Conservation (phyloP, 768 basidiomycete genomes). For the Dendrothele bispora region DNA sequence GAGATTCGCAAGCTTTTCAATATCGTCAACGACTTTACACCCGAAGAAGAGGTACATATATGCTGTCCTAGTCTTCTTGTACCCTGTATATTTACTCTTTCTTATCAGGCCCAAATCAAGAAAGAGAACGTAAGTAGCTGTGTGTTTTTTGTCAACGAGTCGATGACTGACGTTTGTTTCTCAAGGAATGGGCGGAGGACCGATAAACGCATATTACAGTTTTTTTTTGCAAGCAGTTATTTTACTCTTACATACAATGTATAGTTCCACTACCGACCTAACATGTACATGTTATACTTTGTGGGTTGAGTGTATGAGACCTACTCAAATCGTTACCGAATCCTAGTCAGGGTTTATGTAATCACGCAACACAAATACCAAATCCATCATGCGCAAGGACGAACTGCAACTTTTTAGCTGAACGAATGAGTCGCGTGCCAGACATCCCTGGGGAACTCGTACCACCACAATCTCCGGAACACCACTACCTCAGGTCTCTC, state of each 20-base stretch:
- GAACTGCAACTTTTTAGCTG: too few relatives aligned
- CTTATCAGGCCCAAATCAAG: conserved; percentile 88
- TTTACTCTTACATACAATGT: too few relatives aligned
- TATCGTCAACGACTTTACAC: conserved; percentile 97
- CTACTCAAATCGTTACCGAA: too few relatives aligned
- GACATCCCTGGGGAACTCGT: conserved; percentile 69
- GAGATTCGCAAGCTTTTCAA: conserved; percentile 99
- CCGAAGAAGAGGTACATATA: conserved; percentile 88
- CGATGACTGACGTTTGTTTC: conserved; percentile 17
- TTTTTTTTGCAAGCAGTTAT: neutral
- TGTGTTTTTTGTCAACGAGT: conserved; percentile 2
- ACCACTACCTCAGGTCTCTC: conserved; percentile 59
- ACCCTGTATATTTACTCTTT: conserved; percentile 10
- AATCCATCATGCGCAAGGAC: too few relatives aligned
- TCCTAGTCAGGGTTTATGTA: too few relatives aligned
- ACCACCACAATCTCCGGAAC: conserved; percentile 54
- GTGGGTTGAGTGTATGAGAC: too few relatives aligned
- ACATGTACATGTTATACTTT: too few relatives aligned
- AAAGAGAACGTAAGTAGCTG: conserved; percentile 89
- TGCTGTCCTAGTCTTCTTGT: conserved; percentile 10
- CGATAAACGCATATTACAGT: conserved; percentile 46
- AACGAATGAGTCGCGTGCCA: conserved; percentile 55
- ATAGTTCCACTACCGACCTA: too few relatives aligned
- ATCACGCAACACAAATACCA: too few relatives aligned
- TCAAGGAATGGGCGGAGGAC: conserved; percentile 91